Base-by-base conservation (phyloP, 768 basidiomycete genomes). In the Suillus subaureus region DNA sequence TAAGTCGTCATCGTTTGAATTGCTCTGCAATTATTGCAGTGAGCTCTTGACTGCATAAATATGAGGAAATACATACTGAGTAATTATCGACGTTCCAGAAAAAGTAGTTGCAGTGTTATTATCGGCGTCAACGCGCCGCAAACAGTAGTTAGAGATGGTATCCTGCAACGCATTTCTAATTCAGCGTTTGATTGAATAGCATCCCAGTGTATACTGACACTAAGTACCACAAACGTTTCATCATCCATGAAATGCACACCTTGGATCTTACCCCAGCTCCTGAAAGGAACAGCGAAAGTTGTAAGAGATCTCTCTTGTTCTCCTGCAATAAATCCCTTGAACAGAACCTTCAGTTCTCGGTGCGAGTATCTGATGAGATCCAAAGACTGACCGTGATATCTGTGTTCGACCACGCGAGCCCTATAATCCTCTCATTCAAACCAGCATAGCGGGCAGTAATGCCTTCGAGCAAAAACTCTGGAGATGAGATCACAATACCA, bases 391-490 rank as follows among this genome's bases (percentile, higher is more conserved):
- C 75, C 70, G 63, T 21, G 56, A 76, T 61, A 26, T 81, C 79
- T 13, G 75, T 55, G 33, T 81, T 75, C 5, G 84, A 80, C 88
- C 88, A 89, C 16, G 76, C 77, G 26, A 87, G 63, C 1, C 81
- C 84, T 26, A 78, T 70, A 9, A 84, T 65, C 23, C 67, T 76
- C 49, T 73, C 76, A 26, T 65, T 69, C 16, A 68, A 61, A 9
- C 72, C 66, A 33, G 62, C 63, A 63, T 76, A 76, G 47, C 64
- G 68, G 60, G 66, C 56, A 18, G 67, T 64, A 45, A 75, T 49
- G 6, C 74, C 74, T 61, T 58, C 57, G 28, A 72, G n/a, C 35
- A 12, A 37, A 42, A 31, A 31, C 43, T 68, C 31, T 5, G 26
- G 2, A 37, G 74, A 70, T 43, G 71, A 69, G 61, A 69, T 72